phyloP scores from a whole-genome alignment of 2,329 filamentous ascomycete species.

The Immersiporthe knoxdaviesiana region DNA sequence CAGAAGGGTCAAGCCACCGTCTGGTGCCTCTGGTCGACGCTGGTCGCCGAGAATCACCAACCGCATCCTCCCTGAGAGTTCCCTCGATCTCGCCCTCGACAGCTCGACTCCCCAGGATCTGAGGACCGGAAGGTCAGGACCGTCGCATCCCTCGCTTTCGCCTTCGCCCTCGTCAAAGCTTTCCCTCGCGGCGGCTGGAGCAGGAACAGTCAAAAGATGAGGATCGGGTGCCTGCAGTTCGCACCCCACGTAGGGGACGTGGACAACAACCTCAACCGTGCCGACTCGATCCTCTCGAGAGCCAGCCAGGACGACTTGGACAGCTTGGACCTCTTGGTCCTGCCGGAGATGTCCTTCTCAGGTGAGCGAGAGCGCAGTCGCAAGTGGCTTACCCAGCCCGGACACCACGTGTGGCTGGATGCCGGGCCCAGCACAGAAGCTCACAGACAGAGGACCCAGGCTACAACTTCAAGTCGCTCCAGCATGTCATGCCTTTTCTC shows the following conservation, averaged over 20 bases:
- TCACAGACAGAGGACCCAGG: conserved; percentile 49
- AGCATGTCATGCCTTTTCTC: conserved; percentile 69
- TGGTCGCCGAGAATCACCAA: background rate
- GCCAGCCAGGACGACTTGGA: conserved; percentile 60
- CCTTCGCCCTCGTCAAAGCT: background rate
- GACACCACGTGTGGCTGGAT: background rate
- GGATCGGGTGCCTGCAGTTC: conserved; percentile 73
- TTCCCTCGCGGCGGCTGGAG: background rate
- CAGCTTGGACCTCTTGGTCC: conserved; percentile 70
- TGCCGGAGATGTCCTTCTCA: conserved; percentile 77
- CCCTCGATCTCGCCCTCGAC: background rate
- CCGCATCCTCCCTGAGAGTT: background rate
- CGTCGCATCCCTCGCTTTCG: too few species aligned
- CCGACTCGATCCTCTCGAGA: conserved; percentile 63
- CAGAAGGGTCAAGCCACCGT: background rate
- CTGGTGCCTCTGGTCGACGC: background rate
- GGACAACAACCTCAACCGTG: conserved; percentile 70
- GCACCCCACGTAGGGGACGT: conserved; percentile 71
- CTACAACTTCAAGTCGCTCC: conserved; percentile 75
- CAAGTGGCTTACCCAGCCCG: background rate
- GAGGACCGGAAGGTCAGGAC: background rate
- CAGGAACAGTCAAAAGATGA: conserved; percentile 53
- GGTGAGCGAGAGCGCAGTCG: conserved; percentile 52
- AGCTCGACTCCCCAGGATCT: background rate
- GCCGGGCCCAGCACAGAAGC: background rate